phyloP scores from a whole-genome alignment of 805 yeast species.

The Myxozyma mucilagina region DNA sequence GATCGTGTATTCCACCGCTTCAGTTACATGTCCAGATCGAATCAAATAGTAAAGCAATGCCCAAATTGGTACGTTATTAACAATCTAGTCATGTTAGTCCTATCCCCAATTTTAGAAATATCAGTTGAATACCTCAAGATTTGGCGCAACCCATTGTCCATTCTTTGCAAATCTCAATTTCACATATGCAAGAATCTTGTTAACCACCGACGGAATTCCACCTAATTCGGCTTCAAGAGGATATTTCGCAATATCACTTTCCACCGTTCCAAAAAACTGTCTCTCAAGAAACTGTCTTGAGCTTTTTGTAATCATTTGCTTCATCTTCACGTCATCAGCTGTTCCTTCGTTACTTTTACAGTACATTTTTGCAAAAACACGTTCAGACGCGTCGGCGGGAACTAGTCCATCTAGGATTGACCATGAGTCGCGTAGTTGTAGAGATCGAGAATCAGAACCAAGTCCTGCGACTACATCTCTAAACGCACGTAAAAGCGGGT shows the following conservation, averaged over 20 bases:
- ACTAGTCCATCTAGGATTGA: slow-evolving; percentile 57
- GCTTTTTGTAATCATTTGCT: slow-evolving; percentile 52
- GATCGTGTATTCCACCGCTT: slow-evolving; percentile 69
- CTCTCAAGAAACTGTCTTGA: slow-evolving; percentile 64
- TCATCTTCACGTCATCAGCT: slow-evolving; percentile 39
- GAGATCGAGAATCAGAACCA: slow-evolving; percentile 62
- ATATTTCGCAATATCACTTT: slow-evolving; percentile 57
- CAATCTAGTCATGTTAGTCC: slow-evolving; percentile 39
- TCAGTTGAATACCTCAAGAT: slow-evolving; percentile 44
- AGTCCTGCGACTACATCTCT: slow-evolving; percentile 52
- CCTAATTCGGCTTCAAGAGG: slow-evolving; percentile 52
- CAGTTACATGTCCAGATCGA: slow-evolving; percentile 78
- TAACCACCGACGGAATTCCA: slow-evolving; percentile 70
- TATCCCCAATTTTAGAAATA: neutral
- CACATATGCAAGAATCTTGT: slow-evolving; percentile 68
- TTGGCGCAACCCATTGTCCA: slow-evolving; percentile 53
- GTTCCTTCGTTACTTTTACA: slow-evolving; percentile 36
- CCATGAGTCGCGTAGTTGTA: slow-evolving; percentile 76
- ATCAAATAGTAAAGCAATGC: slow-evolving; percentile 80
- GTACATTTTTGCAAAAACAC: slow-evolving; percentile 41
- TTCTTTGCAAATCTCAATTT: slow-evolving; percentile 47
- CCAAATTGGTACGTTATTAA: slow-evolving; percentile 93
- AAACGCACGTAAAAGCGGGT: slow-evolving; percentile 61
- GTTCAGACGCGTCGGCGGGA: slow-evolving; percentile 35
- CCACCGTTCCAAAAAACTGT: slow-evolving; percentile 76